A percentile compares a stretch with the other conserved stretches of the same genome.
Evolutionary conservation across 75 land plant genomes (phyloP).

Genomic region (Picea sitchensis): DNA sequence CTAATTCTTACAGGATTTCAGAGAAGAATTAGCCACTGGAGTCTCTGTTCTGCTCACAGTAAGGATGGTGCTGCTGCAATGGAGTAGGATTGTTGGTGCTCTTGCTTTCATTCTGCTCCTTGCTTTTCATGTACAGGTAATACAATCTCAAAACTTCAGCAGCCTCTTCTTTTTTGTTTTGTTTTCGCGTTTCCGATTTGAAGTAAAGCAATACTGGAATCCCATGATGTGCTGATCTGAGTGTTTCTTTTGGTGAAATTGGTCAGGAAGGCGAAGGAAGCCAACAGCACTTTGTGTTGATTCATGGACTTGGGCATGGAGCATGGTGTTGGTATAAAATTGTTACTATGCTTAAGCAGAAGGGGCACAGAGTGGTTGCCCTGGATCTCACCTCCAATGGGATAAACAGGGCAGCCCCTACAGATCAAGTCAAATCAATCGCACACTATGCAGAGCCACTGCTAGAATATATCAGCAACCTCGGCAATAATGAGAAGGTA

Average conservation of each 20-base stretch:
- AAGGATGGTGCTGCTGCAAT: not conserved
- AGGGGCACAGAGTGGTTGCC: conserved; percentile 23
- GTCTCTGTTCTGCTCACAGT: not conserved
- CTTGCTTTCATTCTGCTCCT: not conserved
- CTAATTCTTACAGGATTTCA: no score
- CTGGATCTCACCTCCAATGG: conserved; percentile 36
- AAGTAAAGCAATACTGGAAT: not conserved
- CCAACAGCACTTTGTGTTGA: conserved; percentile 30
- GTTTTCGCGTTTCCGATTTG: not conserved
- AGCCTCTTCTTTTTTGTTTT: no score
- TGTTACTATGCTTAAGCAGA: conserved; percentile 15
- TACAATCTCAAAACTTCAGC: not conserved
- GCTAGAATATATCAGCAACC: not conserved
- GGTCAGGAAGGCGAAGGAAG: not conserved
- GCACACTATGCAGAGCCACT: not conserved
- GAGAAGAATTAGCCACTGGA: not conserved
- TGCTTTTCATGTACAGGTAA: not conserved
- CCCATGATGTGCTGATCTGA: not conserved
- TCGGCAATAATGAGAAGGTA: conserved; percentile 5
- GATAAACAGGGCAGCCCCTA: conserved; percentile 11
- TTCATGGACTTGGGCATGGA: conserved; percentile 39
- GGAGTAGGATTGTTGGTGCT: not conserved
- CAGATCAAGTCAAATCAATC: conserved; percentile 7
- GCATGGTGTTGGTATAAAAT: conserved; percentile 43
- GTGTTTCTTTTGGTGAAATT: not conserved